These are phyloP conservation scores for Litchi chinensis DNA, from an alignment of 345 rosid species.

Conservation along the genomic window DNA sequence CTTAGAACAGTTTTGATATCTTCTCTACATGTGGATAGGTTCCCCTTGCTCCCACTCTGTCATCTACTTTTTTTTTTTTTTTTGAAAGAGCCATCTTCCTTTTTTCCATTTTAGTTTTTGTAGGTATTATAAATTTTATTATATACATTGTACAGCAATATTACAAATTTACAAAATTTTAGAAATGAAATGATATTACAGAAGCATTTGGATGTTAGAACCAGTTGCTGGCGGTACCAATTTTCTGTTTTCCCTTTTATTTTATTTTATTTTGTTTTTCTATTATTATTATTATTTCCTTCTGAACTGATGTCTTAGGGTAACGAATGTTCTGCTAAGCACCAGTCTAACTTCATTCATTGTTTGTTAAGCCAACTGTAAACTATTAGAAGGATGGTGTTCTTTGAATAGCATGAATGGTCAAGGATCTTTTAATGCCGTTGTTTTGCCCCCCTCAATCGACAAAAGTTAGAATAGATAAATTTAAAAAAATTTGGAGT, in stretches of 20 bases:
- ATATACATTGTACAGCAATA: neutral
- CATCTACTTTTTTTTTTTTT: neutral
- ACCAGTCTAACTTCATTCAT: too few species aligned
- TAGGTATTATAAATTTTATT: neutral
- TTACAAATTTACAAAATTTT: constrained; percentile 10
- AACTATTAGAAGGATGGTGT: too few species aligned
- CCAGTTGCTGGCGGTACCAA: neutral
- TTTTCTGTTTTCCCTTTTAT: neutral
- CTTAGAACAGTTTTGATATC: neutral
- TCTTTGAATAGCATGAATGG: too few species aligned
- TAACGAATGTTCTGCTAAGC: too few species aligned
- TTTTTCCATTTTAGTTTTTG: neutral
- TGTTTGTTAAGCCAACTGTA: too few species aligned
- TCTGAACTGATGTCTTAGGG: neutral
- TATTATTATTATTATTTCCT: too few species aligned
- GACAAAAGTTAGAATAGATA: too few species aligned
- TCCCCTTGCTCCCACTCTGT: neutral
- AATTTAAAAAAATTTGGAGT: too few species aligned
- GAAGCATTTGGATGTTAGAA: constrained; percentile 2
- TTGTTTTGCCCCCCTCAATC: too few species aligned
- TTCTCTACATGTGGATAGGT: neutral
- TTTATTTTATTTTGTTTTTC: too few species aligned
- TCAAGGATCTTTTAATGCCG: too few species aligned
- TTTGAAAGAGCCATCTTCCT: too few species aligned
- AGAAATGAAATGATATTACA: constrained; percentile 6